Percentiles rank a stretch among this genome's conserved stretches.
phyloP scores from a whole-genome alignment of 2,329 filamentous ascomycete species.

The Penicillium sp. region DNA sequence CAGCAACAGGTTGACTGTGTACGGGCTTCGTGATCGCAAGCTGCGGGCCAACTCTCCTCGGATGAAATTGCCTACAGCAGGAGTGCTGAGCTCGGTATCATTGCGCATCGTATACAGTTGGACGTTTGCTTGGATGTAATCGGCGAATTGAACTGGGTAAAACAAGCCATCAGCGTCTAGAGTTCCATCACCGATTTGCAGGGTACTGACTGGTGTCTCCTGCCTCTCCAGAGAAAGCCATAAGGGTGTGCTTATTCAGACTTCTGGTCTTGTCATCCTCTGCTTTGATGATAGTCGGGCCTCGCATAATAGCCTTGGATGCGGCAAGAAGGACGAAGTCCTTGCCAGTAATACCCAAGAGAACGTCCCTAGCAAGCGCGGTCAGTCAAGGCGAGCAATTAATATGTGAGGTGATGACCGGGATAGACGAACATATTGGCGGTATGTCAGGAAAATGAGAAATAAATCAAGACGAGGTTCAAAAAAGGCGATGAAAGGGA shows the following conservation, averaged over 20 bases:
- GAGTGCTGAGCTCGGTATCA: slow-evolving; percentile 84
- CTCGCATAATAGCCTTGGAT: slow-evolving; percentile 97
- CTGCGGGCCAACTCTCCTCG: slow-evolving; percentile 89
- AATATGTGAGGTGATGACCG: slow-evolving; percentile 1
- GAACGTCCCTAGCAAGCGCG: slow-evolving; percentile 73
- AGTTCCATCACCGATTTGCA: neutral
- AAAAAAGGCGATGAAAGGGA: slow-evolving; percentile 21
- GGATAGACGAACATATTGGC: slow-evolving; percentile 30
- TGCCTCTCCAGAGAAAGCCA: slow-evolving; percentile 94
- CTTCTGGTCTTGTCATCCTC: slow-evolving; percentile 93
- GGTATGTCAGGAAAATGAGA: slow-evolving; percentile 19
- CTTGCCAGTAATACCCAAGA: slow-evolving; percentile 97
- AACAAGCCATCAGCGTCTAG: slow-evolving; percentile 15
- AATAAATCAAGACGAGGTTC: slow-evolving; percentile 21
- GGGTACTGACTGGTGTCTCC: slow-evolving; percentile 77
- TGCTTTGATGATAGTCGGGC: slow-evolving; percentile 91
- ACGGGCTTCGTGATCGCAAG: slow-evolving; percentile 87
- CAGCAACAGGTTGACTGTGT: slow-evolving; percentile 94
- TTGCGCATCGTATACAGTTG: slow-evolving; percentile 99
- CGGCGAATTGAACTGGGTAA: slow-evolving; percentile 86
- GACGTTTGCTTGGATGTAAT: slow-evolving; percentile 98
- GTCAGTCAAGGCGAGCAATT: slow-evolving; percentile 20
- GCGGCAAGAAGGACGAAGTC: slow-evolving; percentile 98
- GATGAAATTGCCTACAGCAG: slow-evolving; percentile 88
- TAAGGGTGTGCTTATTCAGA: slow-evolving; percentile 89